phyloP scores from a whole-genome alignment of 805 yeast species.

The Ogataea sp. region DNA sequence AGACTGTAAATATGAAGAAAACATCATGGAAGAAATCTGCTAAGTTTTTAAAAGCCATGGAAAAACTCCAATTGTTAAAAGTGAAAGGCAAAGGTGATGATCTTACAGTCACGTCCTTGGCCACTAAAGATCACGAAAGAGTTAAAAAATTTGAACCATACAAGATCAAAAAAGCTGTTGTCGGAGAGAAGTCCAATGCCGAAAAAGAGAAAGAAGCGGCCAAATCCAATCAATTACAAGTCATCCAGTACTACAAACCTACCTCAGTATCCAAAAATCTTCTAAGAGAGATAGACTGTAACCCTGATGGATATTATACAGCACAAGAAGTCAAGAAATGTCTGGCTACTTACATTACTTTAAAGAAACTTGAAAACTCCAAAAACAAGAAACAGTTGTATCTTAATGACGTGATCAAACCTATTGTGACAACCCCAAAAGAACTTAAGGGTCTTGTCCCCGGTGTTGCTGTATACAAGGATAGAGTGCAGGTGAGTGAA shows the following conservation, averaged over 20 bases:
- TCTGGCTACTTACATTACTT: conserved; percentile 48
- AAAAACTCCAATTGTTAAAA: conserved; percentile 59
- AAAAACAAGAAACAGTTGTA: conserved; percentile 46
- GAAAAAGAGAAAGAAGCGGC: background rate
- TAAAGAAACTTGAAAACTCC: conserved; percentile 40
- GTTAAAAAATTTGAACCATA: conserved; percentile 62
- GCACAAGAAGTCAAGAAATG: conserved; percentile 45
- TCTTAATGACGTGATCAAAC: conserved; percentile 46
- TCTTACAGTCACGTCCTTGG: conserved; percentile 44
- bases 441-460: conserved; percentile 7
- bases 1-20: conserved; percentile 55
- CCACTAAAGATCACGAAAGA: conserved; percentile 36
- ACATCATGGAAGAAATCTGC: conserved; percentile 87
- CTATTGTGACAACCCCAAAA: conserved; percentile 28
- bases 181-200: background rate
- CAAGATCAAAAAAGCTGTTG: conserved; percentile 26
- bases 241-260: conserved; percentile 49
- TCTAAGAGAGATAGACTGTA: conserved; percentile 33
- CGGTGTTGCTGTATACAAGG: conserved; percentile 20
- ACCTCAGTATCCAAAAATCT: conserved; percentile 38
- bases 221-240: conserved; percentile 11
- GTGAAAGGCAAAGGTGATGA: conserved; percentile 85
- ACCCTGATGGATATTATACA: conserved; percentile 37
- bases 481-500: conserved; percentile 37
- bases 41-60: conserved; percentile 81